These are phyloP conservation scores for Candida dajiaensis DNA, from an alignment of 805 yeast genomes.

Conservation along the genomic window DNA sequence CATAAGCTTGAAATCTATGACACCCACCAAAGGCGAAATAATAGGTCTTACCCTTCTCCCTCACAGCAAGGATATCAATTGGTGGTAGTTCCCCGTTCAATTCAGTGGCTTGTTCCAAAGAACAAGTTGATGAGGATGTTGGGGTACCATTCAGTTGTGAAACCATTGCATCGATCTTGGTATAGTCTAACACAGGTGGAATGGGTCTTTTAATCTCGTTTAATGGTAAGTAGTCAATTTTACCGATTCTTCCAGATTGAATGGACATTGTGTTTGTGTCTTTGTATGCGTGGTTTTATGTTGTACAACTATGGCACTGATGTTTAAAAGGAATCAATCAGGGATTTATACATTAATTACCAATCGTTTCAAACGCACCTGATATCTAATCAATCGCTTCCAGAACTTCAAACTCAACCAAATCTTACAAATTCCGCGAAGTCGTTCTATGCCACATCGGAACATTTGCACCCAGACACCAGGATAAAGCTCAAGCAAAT, in stretches of 20 bases:
- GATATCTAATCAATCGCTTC: background rate
- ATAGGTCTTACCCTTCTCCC: constrained; percentile 52
- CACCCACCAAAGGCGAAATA: constrained; percentile 91
- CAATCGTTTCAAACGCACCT: background rate
- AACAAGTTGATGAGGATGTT: constrained; percentile 56
- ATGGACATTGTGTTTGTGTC: constrained; percentile 46
- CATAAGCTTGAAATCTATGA: constrained; percentile 85
- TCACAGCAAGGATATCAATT: constrained; percentile 66
- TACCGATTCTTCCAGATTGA: constrained; percentile 52
- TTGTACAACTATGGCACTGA: no score
- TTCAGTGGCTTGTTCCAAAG: constrained; percentile 30
- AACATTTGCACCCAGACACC: background rate
- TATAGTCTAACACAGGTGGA: constrained; percentile 72
- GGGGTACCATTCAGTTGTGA: constrained; percentile 63
- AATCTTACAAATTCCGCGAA: no score
- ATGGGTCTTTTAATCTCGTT: constrained; percentile 71
- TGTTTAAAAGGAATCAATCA: no score
- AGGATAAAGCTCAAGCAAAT: no score
- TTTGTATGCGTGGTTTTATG: no score
- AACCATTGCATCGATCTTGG: constrained; percentile 75
- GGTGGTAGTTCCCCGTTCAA: constrained; percentile 69
- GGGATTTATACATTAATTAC: no score
- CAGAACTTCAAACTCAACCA: background rate
- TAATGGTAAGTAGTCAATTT: constrained; percentile 57
- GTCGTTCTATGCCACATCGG: no score